Conservation (phyloP, 495 filamentous ascomycete species). For the Lasiosphaeriaceae sp. region DNA sequence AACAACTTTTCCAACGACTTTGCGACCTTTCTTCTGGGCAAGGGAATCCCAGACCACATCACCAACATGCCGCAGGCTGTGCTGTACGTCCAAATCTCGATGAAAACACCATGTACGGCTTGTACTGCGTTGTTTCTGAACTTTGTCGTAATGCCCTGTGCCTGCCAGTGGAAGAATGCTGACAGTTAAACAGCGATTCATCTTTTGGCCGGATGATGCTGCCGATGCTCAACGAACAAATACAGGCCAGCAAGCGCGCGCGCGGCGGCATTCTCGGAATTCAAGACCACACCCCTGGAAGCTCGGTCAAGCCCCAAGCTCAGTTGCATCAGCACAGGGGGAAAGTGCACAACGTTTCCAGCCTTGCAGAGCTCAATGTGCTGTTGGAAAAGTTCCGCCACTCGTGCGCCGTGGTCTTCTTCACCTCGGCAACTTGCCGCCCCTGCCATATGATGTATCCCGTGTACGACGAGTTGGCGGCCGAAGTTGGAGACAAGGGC, state of each 20-base stretch:
- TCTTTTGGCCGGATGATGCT: conserved; percentile 88
- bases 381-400: conserved; percentile 55
- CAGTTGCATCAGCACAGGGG: conserved; percentile 25
- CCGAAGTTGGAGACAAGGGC: conserved; percentile 63
- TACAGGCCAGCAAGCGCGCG: conserved; percentile 60
- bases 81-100: conserved; percentile 35
- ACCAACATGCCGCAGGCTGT: conserved; percentile 82
- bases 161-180: background rate
- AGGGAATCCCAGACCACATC: conserved; percentile 84
- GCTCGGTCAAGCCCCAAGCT: conserved; percentile 30
- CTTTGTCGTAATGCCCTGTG: too few species aligned
- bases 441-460: conserved; percentile 86
- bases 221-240: conserved; percentile 71
- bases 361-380: conserved; percentile 54
- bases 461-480: conserved; percentile 74
- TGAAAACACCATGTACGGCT: background rate
- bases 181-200: conserved; percentile 48
- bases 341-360: conserved; percentile 34
- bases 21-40: conserved; percentile 84
- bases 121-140: too few species aligned
- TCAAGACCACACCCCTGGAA: conserved; percentile 31
- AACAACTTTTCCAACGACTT: conserved; percentile 98
- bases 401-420: conserved; percentile 82
- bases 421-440: conserved; percentile 81
- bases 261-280: conserved; percentile 50